Percentiles rank a stretch among this genome's conserved stretches.
These are phyloP conservation scores for Xylaria scruposa DNA, from an alignment of 495 filamentous ascomycete genomes.

Conservation along the genomic window DNA sequence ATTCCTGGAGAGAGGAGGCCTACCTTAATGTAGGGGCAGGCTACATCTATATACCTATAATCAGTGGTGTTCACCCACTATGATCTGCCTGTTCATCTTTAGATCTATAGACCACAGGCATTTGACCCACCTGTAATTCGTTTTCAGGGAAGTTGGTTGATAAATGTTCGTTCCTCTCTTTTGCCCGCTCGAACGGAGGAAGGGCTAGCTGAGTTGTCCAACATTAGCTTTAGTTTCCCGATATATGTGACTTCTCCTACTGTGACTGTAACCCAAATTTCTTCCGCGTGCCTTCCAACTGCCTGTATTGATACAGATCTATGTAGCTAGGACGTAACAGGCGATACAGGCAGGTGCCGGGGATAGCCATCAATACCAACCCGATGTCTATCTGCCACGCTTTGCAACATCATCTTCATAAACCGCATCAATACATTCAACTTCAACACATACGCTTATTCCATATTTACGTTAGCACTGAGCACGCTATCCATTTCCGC, in stretches of 20 bases:
- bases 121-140: not conserved
- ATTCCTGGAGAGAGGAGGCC: not conserved
- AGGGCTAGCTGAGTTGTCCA: not conserved
- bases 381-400: too few species aligned
- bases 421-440: not conserved
- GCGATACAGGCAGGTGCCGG: not conserved
- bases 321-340: not conserved
- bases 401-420: not conserved
- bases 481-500: not conserved
- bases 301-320: not conserved
- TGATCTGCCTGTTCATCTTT: too few species aligned
- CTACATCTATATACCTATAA: too few species aligned
- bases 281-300: not conserved
- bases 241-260: not conserved
- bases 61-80: too few species aligned
- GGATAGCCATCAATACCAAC: not conserved
- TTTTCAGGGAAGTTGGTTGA: not conserved
- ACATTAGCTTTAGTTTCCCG: not conserved
- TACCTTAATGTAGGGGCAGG: not conserved
- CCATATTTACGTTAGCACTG: not conserved
- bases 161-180: not conserved
- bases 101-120: too few species aligned
- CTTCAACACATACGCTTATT: not conserved
- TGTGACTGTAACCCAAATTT: not conserved
- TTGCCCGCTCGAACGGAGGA: not conserved